Evolutionary conservation across 2,329 filamentous ascomycete genomes (phyloP).

Genomic region (Trichoderma polysporum): DNA sequence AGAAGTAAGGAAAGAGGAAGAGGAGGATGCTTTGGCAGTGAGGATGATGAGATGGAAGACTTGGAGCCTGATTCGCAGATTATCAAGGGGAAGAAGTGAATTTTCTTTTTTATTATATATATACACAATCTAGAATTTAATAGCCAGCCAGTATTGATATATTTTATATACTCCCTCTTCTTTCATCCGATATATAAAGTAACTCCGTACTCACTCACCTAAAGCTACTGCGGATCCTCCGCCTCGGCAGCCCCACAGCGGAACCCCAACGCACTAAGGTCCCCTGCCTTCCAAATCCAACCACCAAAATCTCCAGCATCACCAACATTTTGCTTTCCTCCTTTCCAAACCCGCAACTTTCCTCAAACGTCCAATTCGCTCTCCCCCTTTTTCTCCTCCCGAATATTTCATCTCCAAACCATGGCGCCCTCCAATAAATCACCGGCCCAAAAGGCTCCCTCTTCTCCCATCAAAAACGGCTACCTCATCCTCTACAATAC

Average conservation of each 20-base stretch:
- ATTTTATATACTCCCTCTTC: background rate
- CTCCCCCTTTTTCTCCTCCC: too few relatives aligned
- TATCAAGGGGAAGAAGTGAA: background rate
- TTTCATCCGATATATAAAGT: background rate
- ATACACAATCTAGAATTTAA: background rate
- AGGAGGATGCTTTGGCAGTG: background rate
- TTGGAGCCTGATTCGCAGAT: background rate
- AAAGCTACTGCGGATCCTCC: background rate
- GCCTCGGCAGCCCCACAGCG: conserved; percentile 4
- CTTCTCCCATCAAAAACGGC: conserved; percentile 48
- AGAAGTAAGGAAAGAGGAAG: background rate
- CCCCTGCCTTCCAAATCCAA: conserved; percentile 3
- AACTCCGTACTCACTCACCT: background rate
- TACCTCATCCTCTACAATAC: conserved; percentile 89
- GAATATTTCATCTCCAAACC: background rate
- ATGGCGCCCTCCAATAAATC: conserved; percentile 3
- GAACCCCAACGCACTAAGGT: background rate
- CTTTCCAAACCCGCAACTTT: background rate
- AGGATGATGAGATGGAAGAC: background rate
- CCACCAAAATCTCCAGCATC: conserved; percentile 15
- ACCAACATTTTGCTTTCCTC: background rate
- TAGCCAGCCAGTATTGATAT: background rate
- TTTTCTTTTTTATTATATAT: background rate
- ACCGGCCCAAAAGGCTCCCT: conserved; percentile 24
- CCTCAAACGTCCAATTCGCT: background rate